phyloP scores from a whole-genome alignment of 176 grass and related monocot genomes.

The Alopecurus myosuroides region DNA sequence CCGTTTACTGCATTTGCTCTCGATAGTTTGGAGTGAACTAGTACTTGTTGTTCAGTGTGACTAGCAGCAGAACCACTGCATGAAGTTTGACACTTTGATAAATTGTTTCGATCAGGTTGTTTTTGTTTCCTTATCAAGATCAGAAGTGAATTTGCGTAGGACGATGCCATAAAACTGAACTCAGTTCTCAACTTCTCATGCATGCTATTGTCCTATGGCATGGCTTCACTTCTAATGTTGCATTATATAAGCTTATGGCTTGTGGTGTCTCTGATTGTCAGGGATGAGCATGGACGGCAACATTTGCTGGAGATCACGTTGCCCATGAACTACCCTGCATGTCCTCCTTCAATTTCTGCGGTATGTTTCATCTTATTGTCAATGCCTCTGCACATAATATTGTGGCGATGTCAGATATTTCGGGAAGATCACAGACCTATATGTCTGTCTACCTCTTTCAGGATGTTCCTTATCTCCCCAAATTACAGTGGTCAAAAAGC shows the following conservation, averaged over 20 bases:
- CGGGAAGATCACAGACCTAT: neutral
- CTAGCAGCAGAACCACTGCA: neutral
- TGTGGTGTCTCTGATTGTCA: slow-evolving; percentile 14
- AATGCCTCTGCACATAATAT: neutral
- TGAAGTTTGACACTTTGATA: neutral
- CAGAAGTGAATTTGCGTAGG: neutral
- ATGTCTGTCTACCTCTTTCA: neutral
- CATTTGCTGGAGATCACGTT: slow-evolving; percentile 67
- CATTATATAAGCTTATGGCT: neutral
- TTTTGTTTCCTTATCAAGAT: neutral
- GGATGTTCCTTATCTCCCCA: slow-evolving; percentile 54
- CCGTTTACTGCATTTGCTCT: neutral
- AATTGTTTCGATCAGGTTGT: neutral
- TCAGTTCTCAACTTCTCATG: neutral
- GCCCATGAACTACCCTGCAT: slow-evolving; percentile 51
- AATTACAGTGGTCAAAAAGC: slow-evolving; percentile 57
- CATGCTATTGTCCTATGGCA: neutral
- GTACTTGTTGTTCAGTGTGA: neutral
- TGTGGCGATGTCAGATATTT: neutral
- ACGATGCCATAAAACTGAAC: neutral
- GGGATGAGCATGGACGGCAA: slow-evolving; percentile 53
- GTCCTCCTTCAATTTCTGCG: slow-evolving; percentile 41
- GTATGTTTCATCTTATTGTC: slow-evolving; percentile 18
- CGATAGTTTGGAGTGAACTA: neutral
- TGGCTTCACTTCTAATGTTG: neutral